Evolutionary conservation across 2,329 filamentous ascomycete species (phyloP).

Genomic region (Exserohilum turcica): DNA sequence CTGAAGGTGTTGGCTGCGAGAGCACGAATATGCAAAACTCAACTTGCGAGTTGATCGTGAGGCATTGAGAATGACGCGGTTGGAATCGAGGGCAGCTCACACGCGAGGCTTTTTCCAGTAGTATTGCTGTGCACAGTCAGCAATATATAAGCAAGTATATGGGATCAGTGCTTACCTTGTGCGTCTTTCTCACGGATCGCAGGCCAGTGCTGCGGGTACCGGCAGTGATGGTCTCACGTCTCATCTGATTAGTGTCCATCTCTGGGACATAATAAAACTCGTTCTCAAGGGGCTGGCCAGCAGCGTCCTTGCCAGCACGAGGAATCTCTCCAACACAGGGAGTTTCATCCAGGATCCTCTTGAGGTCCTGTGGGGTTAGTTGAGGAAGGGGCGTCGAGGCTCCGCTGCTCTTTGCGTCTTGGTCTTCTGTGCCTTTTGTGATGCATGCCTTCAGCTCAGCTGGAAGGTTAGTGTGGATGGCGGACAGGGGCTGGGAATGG

Average conservation of each 20-base stretch:
- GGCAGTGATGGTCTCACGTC: conserved; percentile 81
- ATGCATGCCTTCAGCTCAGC: conserved; percentile 52
- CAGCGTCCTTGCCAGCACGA: conserved; percentile 92
- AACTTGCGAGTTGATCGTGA: background rate
- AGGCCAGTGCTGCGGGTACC: conserved; percentile 87
- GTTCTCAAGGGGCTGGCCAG: conserved; percentile 89
- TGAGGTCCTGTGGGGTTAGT: conserved; percentile 59
- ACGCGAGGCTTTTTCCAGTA: conserved; percentile 68
- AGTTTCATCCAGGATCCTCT: conserved; percentile 72
- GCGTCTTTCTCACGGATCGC: conserved; percentile 88
- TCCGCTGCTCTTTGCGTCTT: conserved; percentile 22
- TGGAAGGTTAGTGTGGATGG: conserved; percentile 88
- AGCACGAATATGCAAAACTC: background rate
- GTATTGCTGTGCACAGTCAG: conserved; percentile 63
- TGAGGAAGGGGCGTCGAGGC: conserved; percentile 31
- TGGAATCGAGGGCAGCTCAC: conserved; percentile 15
- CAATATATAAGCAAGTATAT: background rate
- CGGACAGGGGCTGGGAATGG: conserved; percentile 87
- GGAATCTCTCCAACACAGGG: conserved; percentile 85
- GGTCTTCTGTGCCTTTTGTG: conserved; percentile 29
- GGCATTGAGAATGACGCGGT: background rate
- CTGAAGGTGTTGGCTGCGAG: background rate
- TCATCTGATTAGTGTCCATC: conserved; percentile 76
- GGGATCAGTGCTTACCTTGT: conserved; percentile 72
- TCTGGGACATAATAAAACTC: conserved; percentile 97